Percentiles rank a stretch among this genome's conserved stretches.
phyloP scores from a whole-genome alignment of 768 basidiomycete species.

The Leccinum variicolor region DNA sequence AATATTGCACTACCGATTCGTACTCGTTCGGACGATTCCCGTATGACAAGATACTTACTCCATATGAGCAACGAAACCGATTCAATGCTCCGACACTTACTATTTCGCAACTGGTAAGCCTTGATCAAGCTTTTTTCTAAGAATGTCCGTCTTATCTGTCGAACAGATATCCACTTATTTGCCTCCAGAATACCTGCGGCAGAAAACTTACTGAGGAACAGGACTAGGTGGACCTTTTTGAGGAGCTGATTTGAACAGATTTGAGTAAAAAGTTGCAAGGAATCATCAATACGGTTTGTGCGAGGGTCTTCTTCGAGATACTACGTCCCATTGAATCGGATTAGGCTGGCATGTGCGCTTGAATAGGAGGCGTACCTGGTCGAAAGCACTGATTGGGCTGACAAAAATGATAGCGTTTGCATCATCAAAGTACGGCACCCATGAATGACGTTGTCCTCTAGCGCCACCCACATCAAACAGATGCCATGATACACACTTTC shows the following conservation, averaged over 20 bases:
- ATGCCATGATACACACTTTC: conserved; percentile 72
- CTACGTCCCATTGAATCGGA: conserved; percentile 33
- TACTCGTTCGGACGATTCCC: conserved; percentile 79
- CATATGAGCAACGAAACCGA: conserved; percentile 7
- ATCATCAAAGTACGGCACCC: conserved; percentile 67
- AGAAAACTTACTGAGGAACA: conserved; percentile 51
- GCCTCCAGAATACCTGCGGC: background rate
- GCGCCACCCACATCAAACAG: conserved; percentile 72
- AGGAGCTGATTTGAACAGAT: conserved; percentile 80
- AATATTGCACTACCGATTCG: conserved; percentile 79
- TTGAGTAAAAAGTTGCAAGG: conserved; percentile 82
- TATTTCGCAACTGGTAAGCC: conserved; percentile 78
- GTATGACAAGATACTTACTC: conserved; percentile 70
- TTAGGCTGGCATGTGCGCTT: background rate
- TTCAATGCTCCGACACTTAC: conserved; percentile 38
- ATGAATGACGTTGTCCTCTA: conserved; percentile 68
- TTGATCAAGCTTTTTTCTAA: conserved; percentile 65
- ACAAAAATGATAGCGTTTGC: conserved; percentile 81
- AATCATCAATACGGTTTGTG: conserved; percentile 84
- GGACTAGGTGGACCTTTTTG: conserved; percentile 60
- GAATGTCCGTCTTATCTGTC: conserved; percentile 74
- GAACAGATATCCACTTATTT: background rate
- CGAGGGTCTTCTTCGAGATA: conserved; percentile 85
- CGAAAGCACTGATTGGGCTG: conserved; percentile 76
- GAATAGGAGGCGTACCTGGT: conserved; percentile 46